phyloP scores from a whole-genome alignment of 257 asterid genomes.

The Anisodus acutangulus region DNA sequence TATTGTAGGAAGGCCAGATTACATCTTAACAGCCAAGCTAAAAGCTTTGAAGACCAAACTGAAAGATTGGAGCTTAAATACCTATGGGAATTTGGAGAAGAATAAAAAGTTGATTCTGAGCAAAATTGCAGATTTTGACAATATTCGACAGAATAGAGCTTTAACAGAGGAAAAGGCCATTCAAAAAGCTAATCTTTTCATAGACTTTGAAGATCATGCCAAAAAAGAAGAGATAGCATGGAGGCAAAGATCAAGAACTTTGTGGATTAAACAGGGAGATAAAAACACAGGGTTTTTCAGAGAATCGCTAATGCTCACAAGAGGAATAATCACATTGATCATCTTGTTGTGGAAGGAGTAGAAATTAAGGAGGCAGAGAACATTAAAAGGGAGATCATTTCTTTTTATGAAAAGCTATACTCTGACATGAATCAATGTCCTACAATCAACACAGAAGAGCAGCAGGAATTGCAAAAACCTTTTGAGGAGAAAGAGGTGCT shows the following conservation, averaged over 20 bases:
- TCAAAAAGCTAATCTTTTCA: not conserved
- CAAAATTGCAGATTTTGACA: not conserved
- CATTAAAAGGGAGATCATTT: no score
- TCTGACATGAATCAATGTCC: not conserved
- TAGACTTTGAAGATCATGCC: not conserved
- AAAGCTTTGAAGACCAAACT: not conserved
- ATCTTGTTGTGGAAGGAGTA: no score
- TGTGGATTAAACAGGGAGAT: not conserved
- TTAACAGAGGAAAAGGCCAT: not conserved
- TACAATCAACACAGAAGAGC: not conserved
- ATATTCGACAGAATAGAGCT: not conserved
- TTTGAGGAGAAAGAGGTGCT: not conserved
- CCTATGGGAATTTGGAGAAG: no score
- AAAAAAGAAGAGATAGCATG: no score
- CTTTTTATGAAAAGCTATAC: not conserved
- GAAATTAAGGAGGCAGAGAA: no score
- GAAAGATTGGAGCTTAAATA: no score
- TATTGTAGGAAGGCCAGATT: not conserved
- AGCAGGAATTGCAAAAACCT: not conserved
- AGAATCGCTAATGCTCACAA: no score
- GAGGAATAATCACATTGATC: no score
- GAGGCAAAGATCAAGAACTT: not conserved
- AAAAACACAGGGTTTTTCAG: no score
- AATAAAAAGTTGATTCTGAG: not conserved
- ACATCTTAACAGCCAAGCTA: not conserved